phyloP scores from a whole-genome alignment of 768 basidiomycete species.

The Pleurotus cornucopiae region DNA sequence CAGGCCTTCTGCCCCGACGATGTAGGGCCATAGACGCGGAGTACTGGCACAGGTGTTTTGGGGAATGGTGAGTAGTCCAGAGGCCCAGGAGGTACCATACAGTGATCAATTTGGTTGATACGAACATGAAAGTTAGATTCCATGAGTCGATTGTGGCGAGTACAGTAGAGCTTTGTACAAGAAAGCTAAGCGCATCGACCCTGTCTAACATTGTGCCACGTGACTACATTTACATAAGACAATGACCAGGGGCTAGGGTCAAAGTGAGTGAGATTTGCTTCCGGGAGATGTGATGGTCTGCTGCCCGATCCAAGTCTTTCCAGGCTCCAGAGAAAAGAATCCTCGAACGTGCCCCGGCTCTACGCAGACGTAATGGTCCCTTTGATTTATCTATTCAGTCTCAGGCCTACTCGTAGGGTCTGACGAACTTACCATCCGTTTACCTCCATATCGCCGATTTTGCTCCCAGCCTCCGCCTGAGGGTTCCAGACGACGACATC shows the following conservation, averaged over 20 bases:
- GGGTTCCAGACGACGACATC: slow-evolving; percentile 98
- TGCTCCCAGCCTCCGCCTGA: slow-evolving; percentile 57
- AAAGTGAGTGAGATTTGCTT: slow-evolving; percentile 22
- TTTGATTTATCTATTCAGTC: slow-evolving; percentile 19
- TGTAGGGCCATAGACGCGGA: slow-evolving; percentile 85
- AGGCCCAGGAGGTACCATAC: slow-evolving; percentile 48
- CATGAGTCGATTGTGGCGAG: too few relatives aligned
- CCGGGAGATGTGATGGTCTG: slow-evolving; percentile 53
- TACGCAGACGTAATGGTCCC: slow-evolving; percentile 85
- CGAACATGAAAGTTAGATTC: slow-evolving; percentile 32
- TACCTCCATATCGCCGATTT: slow-evolving; percentile 87
- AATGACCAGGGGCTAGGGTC: slow-evolving; percentile 15
- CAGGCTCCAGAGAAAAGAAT: slow-evolving; percentile 58
- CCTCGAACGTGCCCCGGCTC: slow-evolving; percentile 86
- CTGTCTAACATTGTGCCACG: too few relatives aligned
- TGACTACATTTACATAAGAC: too few relatives aligned
- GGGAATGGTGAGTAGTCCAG: slow-evolving; percentile 63
- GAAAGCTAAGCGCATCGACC: too few relatives aligned
- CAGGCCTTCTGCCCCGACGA: slow-evolving; percentile 76
- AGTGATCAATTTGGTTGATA: slow-evolving; percentile 63
- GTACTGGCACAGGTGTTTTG: slow-evolving; percentile 58
- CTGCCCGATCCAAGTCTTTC: slow-evolving; percentile 71
- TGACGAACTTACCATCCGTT: slow-evolving; percentile 66
- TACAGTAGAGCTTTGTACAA: too few relatives aligned
- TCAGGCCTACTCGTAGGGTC: neutral